Conservation (phyloP, 306 rosid species). For the Dicorynia guianensis region DNA sequence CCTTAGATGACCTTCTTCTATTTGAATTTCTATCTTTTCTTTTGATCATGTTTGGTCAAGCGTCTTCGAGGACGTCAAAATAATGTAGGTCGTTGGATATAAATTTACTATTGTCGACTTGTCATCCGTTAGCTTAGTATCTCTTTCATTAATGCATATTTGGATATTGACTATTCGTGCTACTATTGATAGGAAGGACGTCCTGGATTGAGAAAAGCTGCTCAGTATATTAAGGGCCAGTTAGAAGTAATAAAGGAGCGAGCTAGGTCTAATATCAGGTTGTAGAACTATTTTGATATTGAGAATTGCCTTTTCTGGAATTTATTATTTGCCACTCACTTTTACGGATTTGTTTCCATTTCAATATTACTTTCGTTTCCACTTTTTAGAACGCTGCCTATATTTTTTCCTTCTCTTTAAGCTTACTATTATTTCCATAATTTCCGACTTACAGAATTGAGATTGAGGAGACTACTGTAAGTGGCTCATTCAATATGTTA, state of each 20-base stretch:
- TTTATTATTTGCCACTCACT: constrained; percentile 11
- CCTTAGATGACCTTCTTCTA: background rate
- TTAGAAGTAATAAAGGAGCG: constrained; percentile 72
- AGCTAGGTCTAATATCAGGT: constrained; percentile 76
- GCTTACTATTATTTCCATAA: constrained; percentile 25
- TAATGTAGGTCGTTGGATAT: background rate
- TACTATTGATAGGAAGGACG: constrained; percentile 81
- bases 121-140: background rate
- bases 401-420: background rate
- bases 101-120: background rate
- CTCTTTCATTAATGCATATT: background rate
- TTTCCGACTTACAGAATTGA: constrained; percentile 71
- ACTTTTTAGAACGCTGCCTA: background rate
- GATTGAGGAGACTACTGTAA: constrained; percentile 81
- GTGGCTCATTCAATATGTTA: constrained; percentile 90
- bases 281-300: constrained; percentile 3
- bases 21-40: background rate
- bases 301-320: background rate
- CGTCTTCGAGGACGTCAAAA: constrained; percentile 1
- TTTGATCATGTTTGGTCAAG: background rate
- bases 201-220: constrained; percentile 88
- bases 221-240: constrained; percentile 72
- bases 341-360: background rate
- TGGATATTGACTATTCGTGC: constrained; percentile 45
- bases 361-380: background rate